A percentile compares a stretch with the other conserved stretches of the same genome.
Evolutionary conservation across 257 asterid species (phyloP).

Genomic region (Lycium barbarum): DNA sequence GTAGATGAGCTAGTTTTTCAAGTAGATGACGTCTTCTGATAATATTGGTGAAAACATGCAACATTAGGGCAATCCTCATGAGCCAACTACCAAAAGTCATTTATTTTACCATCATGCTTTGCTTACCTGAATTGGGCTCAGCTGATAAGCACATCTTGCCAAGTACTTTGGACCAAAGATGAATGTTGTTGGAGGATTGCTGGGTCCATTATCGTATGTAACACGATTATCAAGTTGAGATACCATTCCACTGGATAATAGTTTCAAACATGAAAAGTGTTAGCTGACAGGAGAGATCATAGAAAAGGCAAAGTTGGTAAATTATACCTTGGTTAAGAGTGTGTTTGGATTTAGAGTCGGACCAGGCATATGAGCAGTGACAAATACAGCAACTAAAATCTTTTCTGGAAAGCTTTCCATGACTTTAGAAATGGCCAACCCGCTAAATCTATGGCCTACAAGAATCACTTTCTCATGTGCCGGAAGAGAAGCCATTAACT

Average conservation of each 20-base stretch:
- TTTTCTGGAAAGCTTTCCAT: constrained; percentile 45
- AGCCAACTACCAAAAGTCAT: not conserved
- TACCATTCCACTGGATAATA: not conserved
- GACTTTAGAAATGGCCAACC: constrained; percentile 45
- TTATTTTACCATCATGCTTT: not conserved
- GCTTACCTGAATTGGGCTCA: constrained; percentile 40
- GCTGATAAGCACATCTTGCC: constrained; percentile 33
- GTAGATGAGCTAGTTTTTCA: no score
- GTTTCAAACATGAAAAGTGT: not conserved
- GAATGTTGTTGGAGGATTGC: constrained; percentile 39
- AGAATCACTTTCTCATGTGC: constrained; percentile 39
- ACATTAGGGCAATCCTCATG: no score
- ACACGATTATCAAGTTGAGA: constrained; percentile 21
- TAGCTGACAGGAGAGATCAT: not conserved
- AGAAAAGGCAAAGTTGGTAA: not conserved
- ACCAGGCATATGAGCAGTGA: constrained; percentile 43
- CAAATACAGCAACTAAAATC: constrained; percentile 41
- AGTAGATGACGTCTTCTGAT: no score
- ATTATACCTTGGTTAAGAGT: constrained; percentile 31
- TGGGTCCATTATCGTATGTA: constrained; percentile 34
- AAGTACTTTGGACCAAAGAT: constrained; percentile 37
- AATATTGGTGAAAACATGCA: not conserved
- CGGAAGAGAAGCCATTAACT: constrained; percentile 45
- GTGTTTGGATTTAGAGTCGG: constrained; percentile 27
- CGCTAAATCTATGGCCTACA: constrained; percentile 46